Percentiles rank a stretch among this genome's conserved stretches.
Evolutionary conservation across 768 basidiomycete genomes (phyloP).

Genomic region (Mycena vulgaris): DNA sequence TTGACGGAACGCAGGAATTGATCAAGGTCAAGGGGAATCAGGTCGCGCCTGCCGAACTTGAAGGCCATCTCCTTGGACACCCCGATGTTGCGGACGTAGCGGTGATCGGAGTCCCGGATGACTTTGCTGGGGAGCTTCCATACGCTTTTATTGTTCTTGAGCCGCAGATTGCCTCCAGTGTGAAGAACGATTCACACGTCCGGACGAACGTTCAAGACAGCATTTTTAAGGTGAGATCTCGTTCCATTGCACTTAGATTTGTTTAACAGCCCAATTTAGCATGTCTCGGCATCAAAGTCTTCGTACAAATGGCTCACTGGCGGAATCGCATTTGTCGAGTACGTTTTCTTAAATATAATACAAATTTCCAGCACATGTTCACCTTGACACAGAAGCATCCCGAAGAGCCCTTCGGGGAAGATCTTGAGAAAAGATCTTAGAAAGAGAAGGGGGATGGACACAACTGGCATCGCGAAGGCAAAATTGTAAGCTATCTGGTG

Average conservation of each 20-base stretch:
- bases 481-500: too few species aligned
- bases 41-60: conserved; percentile 68
- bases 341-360: too few species aligned
- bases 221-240: background rate
- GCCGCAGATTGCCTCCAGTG: background rate
- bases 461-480: too few species aligned
- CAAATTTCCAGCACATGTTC: too few species aligned
- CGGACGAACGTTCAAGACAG: background rate
- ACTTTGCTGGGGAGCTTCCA: conserved; percentile 76
- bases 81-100: conserved; percentile 72
- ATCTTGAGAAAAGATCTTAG: too few species aligned
- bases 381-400: too few species aligned
- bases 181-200: background rate
- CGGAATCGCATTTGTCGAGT: background rate
- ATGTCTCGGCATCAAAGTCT: background rate
- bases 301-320: background rate
- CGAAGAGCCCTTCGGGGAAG: too few species aligned
- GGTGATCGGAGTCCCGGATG: conserved; percentile 74
- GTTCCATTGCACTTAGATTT: background rate
- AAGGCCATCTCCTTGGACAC: conserved; percentile 64
- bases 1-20: conserved; percentile 58
- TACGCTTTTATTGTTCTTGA: conserved; percentile 72
- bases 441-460: too few species aligned
- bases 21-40: conserved; percentile 61
- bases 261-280: background rate